Evolutionary conservation across 441 rosid species (phyloP).

Genomic region (Gossypium laxum): DNA sequence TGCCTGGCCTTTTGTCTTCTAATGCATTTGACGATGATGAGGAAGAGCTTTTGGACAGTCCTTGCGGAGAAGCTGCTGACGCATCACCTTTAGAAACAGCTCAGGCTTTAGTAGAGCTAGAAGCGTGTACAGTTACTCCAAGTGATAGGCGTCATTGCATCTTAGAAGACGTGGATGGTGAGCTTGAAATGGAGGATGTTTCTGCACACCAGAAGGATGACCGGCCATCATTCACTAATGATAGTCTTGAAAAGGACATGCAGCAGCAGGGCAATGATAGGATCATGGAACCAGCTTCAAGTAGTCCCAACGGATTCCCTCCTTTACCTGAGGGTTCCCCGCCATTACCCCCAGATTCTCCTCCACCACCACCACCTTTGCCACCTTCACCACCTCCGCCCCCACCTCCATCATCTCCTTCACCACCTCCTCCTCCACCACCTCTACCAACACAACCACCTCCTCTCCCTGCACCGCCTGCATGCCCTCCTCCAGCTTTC

Average conservation of each 20-base stretch:
- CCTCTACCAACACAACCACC: slow-evolving; percentile 36
- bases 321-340: slow-evolving; percentile 34
- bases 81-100: slow-evolving; percentile 33
- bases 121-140: slow-evolving; percentile 30
- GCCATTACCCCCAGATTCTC: slow-evolving; percentile 25
- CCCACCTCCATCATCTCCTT: slow-evolving; percentile 3
- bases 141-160: slow-evolving; percentile 65
- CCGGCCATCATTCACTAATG: slow-evolving; percentile 21
- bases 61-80: slow-evolving; percentile 29
- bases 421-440: slow-evolving; percentile 14
- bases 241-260: slow-evolving; percentile 31
- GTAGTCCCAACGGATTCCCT: slow-evolving; percentile 10
- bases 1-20: slow-evolving; percentile 68
- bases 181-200: slow-evolving; percentile 93
- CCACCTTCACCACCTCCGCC: slow-evolving; percentile 22
- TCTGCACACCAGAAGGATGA: slow-evolving; percentile 58
- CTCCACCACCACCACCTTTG: slow-evolving; percentile 26
- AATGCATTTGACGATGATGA: slow-evolving; percentile 60
- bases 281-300: slow-evolving; percentile 30
- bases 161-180: slow-evolving; percentile 82
- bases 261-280: slow-evolving; percentile 18
- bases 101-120: slow-evolving; percentile 33
- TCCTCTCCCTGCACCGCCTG: slow-evolving; percentile 28
- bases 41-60: slow-evolving; percentile 39
- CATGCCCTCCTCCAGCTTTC: slow-evolving; percentile 27